Evolutionary conservation across 768 basidiomycete species (phyloP).

Genomic region (Collybia sp.): DNA sequence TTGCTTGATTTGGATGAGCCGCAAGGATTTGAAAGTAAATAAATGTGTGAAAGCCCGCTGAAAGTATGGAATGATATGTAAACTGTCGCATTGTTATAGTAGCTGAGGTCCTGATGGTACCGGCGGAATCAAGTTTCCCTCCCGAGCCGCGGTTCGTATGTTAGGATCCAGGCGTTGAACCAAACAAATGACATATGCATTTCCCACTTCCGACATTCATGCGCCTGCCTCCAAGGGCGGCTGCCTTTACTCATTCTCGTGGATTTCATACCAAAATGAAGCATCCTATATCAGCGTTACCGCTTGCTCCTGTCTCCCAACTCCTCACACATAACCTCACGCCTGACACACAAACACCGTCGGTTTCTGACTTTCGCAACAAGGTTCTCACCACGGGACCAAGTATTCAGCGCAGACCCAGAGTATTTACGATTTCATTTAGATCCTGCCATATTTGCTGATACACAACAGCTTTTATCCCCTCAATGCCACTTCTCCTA

Average conservation of each 20-base stretch:
- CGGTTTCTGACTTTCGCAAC: conserved; percentile 44
- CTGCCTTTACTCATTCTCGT: too few relatives aligned
- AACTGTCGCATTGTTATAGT: too few relatives aligned
- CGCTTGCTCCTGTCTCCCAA: conserved; percentile 34
- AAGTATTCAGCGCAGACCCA: conserved; percentile 65
- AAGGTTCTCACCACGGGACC: conserved; percentile 47
- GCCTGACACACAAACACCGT: conserved; percentile 54
- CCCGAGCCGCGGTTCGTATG: background rate
- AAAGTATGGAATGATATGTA: too few relatives aligned
- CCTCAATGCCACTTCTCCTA: conserved; percentile 69
- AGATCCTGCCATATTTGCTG: background rate
- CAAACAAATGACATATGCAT: too few relatives aligned
- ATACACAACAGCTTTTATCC: conserved; percentile 34
- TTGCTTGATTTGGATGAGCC: too few relatives aligned
- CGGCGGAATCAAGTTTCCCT: too few relatives aligned
- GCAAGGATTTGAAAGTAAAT: too few relatives aligned
- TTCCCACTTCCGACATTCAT: too few relatives aligned
- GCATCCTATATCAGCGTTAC: conserved; percentile 46
- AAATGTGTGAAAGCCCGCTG: too few relatives aligned
- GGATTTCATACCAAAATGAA: conserved; percentile 9
- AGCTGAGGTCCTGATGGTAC: too few relatives aligned
- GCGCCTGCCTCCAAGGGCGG: too few relatives aligned
- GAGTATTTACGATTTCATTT: conserved; percentile 23
- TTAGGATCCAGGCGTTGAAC: too few relatives aligned
- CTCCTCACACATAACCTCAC: conserved; percentile 44